Evolutionary conservation across 2,329 filamentous ascomycete species (phyloP), one percentile per base, ranked within the genome.

Genomic region (Penicillium decumbens): DNA sequence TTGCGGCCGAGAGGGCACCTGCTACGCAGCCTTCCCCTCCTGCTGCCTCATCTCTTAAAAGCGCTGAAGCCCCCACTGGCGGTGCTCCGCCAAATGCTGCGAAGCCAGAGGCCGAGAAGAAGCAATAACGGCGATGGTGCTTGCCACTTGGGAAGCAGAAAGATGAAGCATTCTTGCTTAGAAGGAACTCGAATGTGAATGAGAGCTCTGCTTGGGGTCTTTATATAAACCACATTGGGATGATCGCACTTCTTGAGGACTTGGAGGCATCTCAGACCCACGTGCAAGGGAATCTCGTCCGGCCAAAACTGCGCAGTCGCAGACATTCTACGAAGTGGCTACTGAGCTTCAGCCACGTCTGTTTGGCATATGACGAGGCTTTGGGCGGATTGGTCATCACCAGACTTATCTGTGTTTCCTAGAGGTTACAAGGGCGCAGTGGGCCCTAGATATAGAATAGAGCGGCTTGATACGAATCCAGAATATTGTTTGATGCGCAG

Each of bases 1-100:
- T 71, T 29, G 63, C 71, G 23, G 45, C 51, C 35, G 66, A 71
- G 29, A 66, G 66, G 42, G 42, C 43, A 2, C 61, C 50, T 1
- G 23, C 40, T 1, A 50, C 45, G 12, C 46, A 51, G 54, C 57
- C 59, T 20, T 24, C n/a, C 23, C 25, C 15, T 18, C 8, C 33
- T 20, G 8, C 18, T 12, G 18, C 8, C 8, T 10, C 33, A 6
- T 20, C 33, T 12, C 4, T 20, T 12, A 20, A 20, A 15, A 1
- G 15, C 18, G 20, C 15, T 6, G 33, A 13, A 6, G 9, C 18
- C 9, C 33, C 18, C 8, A 7, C 15, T 37, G 15, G 15, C 20
- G 33, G 18, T 20, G 8, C 33, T 37, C 5, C 15, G 33, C 15
- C 18, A 37, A 9, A 6, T 33, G 32, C n/a, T 18, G 15, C 15